Conservation (phyloP, 768 basidiomycete genomes). For the Sporobolomyces roseus region DNA sequence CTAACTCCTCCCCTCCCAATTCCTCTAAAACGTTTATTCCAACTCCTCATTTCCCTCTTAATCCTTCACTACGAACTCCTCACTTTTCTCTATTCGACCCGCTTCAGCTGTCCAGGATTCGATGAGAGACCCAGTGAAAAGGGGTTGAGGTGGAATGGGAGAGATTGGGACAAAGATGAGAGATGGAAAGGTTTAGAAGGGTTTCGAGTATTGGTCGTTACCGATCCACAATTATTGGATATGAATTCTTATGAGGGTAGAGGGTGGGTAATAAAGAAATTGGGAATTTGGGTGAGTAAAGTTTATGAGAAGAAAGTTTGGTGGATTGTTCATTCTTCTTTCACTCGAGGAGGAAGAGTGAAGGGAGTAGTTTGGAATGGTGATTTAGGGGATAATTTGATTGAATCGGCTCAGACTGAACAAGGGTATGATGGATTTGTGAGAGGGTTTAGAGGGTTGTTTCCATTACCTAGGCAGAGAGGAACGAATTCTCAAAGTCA, state of each 20-base stretch:
- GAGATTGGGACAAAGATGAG: no score
- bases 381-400: constrained; percentile 86
- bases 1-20: constrained; percentile 2
- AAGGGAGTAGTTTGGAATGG: constrained; percentile 75
- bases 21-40: no score
- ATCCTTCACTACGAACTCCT: not conserved
- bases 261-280: constrained; percentile 55
- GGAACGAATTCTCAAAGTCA: no score
- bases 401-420: constrained; percentile 56
- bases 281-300: constrained; percentile 68
- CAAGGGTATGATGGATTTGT: no score
- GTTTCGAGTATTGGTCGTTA: constrained; percentile 69
- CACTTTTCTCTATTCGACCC: no score
- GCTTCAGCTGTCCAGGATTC: no score
- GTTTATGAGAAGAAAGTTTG: constrained; percentile 80
- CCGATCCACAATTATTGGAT: constrained; percentile 84
- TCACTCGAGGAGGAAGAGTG: constrained; percentile 51
- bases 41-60: no score
- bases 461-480: constrained; percentile 53
- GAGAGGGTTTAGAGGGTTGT: constrained; percentile 54
- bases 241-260: constrained; percentile 67
- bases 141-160: no score
- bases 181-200: no score
- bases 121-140: no score
- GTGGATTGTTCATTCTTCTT: no score